Base-by-base conservation (phyloP, 345 rosid genomes). In the Linum usitatissimum region DNA sequence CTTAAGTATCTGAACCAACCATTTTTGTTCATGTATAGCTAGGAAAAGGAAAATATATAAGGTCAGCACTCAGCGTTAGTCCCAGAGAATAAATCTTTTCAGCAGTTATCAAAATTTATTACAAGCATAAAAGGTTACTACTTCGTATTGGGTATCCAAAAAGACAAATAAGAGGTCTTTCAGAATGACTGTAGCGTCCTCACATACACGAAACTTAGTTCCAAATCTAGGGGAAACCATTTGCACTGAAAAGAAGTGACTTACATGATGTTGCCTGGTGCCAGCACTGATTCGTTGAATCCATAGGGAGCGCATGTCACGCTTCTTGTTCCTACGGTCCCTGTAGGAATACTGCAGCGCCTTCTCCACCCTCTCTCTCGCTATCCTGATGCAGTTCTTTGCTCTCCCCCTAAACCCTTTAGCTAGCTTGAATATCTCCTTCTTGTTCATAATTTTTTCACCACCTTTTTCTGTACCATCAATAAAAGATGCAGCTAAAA, bases 301-400 rank as follows among this genome's bases (percentile, higher is more conserved):
- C 99, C 98, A 93, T 70, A 89, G 84, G 63, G 91, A 82, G 19
- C 96, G 86, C 97, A 93, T 93, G 75, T 90, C 97, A 3, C 97
- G 86, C 77, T 92, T 92, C 81, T 92, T 92, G 81, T 84, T 90
- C 70, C 96, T 90, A 19, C 97, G 82, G 66, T 93, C 99, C 73
- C 96, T 81, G 73, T 92, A 92, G 40, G 91, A 92, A 73, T 89
- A 89, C 69, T 87, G 94, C 68, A 92, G 74, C 14, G 98, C 98
- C 79, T 92, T 92, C 90, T 92, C 98, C 4, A 89, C 97, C 71
- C 96, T 81, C 70, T 87, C 97, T 75, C 97, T 76, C 5, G 97
- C 96, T 36, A 92, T 87, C 68, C 91, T 78, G 60, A 87, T 92
- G 76, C 96, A 89, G 59, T 89, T 92, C 80, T 92, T 93, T 3